Evolutionary conservation across 169 alveolate genomes (phyloP).

Genomic region (Cryptosporidium parvum): DNA sequence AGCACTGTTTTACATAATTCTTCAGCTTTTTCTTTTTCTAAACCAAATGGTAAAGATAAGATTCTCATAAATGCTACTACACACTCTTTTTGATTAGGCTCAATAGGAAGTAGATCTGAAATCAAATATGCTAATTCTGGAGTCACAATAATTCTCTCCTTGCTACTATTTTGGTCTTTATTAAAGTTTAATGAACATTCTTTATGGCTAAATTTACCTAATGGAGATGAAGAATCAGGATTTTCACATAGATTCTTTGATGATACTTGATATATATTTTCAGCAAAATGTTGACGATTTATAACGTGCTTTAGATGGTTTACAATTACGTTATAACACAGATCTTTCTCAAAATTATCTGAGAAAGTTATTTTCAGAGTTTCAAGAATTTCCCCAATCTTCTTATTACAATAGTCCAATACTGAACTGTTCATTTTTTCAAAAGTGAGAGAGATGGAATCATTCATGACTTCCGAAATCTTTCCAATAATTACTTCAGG

Average conservation of each 20-base stretch:
- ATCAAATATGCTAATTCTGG: slow-evolving; percentile 60
- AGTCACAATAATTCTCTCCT: slow-evolving; percentile 5
- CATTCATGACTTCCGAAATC: not conserved
- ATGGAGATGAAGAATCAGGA: not conserved
- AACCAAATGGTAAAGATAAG: slow-evolving; percentile 26
- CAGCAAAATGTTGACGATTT: slow-evolving; percentile 70
- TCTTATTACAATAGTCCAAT: slow-evolving; percentile 22
- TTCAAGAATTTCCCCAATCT: slow-evolving; percentile 2
- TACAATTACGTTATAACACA: slow-evolving; percentile 50
- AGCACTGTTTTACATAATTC: slow-evolving; percentile 22
- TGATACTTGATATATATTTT: slow-evolving; percentile 52
- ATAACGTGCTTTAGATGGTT: slow-evolving; percentile 31
- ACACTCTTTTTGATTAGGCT: slow-evolving; percentile 44
- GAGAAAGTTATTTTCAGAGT: not conserved
- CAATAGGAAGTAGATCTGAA: slow-evolving; percentile 55
- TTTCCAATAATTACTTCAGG: not conserved
- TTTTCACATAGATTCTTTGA: not conserved
- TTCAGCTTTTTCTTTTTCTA: slow-evolving; percentile 30
- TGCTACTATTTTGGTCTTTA: not conserved
- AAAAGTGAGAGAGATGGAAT: not conserved
- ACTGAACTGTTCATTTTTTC: not conserved
- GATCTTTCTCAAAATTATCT: not conserved
- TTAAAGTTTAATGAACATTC: not conserved
- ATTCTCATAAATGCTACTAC: slow-evolving; percentile 49
- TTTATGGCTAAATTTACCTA: not conserved